phyloP scores from a whole-genome alignment of 768 basidiomycete genomes.

The Trametes coccinea region DNA sequence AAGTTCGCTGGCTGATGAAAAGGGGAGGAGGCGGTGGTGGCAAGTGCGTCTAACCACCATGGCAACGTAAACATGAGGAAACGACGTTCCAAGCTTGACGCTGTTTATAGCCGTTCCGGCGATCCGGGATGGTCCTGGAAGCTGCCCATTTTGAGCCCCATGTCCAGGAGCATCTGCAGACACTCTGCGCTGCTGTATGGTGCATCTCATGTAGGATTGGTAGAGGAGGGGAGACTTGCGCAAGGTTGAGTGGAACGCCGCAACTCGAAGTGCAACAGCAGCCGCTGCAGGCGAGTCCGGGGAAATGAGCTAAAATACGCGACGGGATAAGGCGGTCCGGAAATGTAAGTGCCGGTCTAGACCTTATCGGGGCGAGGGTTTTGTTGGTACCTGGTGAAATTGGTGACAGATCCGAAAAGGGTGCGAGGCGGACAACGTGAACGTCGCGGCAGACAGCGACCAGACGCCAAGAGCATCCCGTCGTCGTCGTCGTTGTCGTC shows the following conservation, averaged over 20 bases:
- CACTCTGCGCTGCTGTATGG: no score
- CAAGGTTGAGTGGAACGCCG: no score
- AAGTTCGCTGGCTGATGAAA: slow-evolving; percentile 7
- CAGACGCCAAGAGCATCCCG: neutral
- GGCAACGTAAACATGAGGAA: slow-evolving; percentile 11
- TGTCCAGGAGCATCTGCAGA: no score
- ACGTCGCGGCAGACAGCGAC: slow-evolving; percentile 1
- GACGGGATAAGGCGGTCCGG: no score
- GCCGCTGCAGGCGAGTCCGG: no score
- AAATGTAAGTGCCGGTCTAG: neutral
- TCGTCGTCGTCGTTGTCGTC: neutral
- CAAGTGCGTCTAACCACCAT: slow-evolving; percentile 21
- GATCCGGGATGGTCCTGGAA: neutral
- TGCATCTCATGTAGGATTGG: no score
- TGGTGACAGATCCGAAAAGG: slow-evolving; percentile 1
- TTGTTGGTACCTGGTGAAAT: slow-evolving; percentile 14
- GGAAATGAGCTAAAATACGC: no score
- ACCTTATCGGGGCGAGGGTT: neutral
- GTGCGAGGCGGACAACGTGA: neutral
- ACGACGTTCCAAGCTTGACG: slow-evolving; percentile 12
- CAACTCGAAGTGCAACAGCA: no score
- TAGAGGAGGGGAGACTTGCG: no score
- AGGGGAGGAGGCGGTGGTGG: slow-evolving; percentile 1
- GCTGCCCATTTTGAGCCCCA: no score
- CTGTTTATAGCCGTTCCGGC: slow-evolving; percentile 11